These are phyloP conservation scores for Thalassiosira hispida DNA, from an alignment of 352 stramenopile species.

Conservation along the genomic window DNA sequence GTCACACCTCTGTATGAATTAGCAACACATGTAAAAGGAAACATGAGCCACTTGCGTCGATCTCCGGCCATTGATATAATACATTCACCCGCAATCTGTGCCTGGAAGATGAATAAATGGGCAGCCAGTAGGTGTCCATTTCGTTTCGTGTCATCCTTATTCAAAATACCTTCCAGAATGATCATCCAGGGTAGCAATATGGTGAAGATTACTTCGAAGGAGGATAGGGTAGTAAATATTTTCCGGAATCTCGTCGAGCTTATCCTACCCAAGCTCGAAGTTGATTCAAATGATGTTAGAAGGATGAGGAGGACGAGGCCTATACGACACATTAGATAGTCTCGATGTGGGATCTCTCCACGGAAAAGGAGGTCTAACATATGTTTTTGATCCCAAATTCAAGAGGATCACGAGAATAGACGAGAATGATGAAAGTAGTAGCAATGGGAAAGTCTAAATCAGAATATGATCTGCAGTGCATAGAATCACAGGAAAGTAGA, in stretches of 20 bases:
- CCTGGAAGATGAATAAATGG: slow-evolving; percentile 57
- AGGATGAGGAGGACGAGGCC: slow-evolving; percentile 23
- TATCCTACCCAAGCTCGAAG: not conserved
- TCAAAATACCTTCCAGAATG: slow-evolving; percentile 40
- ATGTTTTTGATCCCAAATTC: not conserved
- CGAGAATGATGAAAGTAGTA: no score
- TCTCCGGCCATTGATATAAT: slow-evolving; percentile 40
- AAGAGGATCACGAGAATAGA: no score
- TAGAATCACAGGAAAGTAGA: slow-evolving; percentile 4
- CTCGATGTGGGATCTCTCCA: slow-evolving; percentile 28
- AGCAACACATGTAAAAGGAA: slow-evolving; percentile 53
- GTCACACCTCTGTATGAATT: slow-evolving; percentile 40
- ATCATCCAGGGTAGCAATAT: slow-evolving; percentile 48
- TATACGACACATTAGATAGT: slow-evolving; percentile 35
- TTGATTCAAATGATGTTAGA: slow-evolving; percentile 41
- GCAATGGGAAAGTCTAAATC: no score
- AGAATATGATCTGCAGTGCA: not conserved
- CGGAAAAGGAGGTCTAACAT: slow-evolving; percentile 16
- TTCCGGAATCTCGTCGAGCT: slow-evolving; percentile 31
- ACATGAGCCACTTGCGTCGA: slow-evolving; percentile 33
- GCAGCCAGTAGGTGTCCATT: slow-evolving; percentile 47
- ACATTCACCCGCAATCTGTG: slow-evolving; percentile 52
- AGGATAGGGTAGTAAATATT: slow-evolving; percentile 35
- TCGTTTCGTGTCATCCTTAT: slow-evolving; percentile 20
- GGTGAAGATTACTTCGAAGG: slow-evolving; percentile 39